Percentiles rank a stretch among this genome's conserved stretches.
Conservation (phyloP, 1,139 yeast species). For the Debaryomyces fabryi region DNA sequence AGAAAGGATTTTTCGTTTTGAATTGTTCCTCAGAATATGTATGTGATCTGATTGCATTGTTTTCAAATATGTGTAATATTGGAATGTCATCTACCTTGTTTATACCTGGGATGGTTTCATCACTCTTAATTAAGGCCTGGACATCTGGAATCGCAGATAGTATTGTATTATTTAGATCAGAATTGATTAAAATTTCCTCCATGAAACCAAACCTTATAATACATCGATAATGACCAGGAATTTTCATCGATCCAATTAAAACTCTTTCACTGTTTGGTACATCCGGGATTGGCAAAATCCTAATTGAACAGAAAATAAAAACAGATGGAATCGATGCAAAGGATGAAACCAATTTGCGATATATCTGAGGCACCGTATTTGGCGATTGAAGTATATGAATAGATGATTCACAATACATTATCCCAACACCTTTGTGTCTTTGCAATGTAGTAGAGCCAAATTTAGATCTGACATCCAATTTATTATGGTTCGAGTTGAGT, state of each 20-base stretch:
- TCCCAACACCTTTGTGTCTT: constrained; percentile 40
- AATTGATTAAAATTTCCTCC: constrained; percentile 39
- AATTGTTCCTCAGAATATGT: constrained; percentile 19
- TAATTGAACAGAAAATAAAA: constrained; percentile 43
- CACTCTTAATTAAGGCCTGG: constrained; percentile 10
- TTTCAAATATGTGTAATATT: constrained; percentile 41
- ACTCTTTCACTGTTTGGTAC: constrained; percentile 42
- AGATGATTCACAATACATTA: constrained; percentile 40
- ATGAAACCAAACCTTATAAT: constrained; percentile 49
- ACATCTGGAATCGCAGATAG: constrained; percentile 27
- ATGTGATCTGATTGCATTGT: constrained; percentile 33
- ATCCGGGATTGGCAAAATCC: constrained; percentile 45
- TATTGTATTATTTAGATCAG: constrained; percentile 28
- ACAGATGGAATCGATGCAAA: constrained; percentile 47
- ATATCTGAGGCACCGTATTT: constrained; percentile 46
- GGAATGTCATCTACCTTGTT: constrained; percentile 18
- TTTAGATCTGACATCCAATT: constrained; percentile 20
- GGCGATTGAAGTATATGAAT: constrained; percentile 36
- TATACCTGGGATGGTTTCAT: not conserved
- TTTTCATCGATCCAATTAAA: constrained; percentile 38
- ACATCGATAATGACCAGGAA: constrained; percentile 50
- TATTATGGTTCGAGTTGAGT: not conserved
- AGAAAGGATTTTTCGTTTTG: constrained; percentile 23
- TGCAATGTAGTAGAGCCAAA: constrained; percentile 25
- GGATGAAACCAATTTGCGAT: constrained; percentile 34